phyloP scores from a whole-genome alignment of 306 rosid species.

The Inga laurina region DNA sequence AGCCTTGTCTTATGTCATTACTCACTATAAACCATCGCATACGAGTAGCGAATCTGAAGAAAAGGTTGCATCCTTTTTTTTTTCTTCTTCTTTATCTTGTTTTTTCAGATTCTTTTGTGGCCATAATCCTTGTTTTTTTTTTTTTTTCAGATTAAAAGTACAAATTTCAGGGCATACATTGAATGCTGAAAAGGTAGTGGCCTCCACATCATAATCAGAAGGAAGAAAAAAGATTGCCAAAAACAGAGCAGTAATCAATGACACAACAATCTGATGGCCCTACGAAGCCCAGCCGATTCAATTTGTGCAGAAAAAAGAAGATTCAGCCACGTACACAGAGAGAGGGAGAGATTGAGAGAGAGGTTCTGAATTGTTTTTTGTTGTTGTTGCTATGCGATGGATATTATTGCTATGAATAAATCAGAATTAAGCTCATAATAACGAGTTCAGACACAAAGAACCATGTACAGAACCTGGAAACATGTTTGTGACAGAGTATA shows the following conservation, averaged over 20 bases:
- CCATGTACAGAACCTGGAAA: background rate
- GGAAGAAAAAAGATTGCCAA: background rate
- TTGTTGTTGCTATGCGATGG: background rate
- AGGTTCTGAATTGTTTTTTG: background rate
- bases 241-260: background rate
- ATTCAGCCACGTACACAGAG: background rate
- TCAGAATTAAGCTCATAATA: background rate
- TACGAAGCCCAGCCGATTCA: background rate
- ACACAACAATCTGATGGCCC: background rate
- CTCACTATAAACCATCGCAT: background rate
- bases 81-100: background rate
- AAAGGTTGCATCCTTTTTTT: background rate
- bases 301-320: background rate
- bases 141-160: background rate
- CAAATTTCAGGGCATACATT: background rate
- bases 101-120: background rate
- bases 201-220: background rate
- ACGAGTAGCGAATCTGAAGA: background rate
- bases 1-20: background rate
- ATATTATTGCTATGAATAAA: background rate
- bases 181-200: slow-evolving; percentile 11
- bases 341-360: background rate
- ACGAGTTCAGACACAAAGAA: background rate
- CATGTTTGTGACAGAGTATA: background rate
- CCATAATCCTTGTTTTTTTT: background rate